Evolutionary conservation across 331 rosid genomes (phyloP).

Genomic region (Quercus lobata): DNA sequence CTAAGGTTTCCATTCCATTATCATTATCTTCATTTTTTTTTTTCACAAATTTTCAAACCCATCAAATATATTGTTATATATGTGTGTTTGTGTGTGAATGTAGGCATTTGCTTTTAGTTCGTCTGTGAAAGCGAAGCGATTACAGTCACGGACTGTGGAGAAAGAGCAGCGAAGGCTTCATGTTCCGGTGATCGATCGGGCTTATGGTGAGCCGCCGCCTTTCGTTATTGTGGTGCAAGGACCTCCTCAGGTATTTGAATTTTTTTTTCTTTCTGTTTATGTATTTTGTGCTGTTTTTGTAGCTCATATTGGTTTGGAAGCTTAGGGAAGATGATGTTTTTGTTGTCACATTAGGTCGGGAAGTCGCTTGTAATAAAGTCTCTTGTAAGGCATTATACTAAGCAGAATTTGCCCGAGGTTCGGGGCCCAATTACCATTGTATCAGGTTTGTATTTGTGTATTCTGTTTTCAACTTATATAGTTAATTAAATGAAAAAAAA

Average conservation of each 20-base stretch:
- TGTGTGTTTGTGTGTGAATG: not conserved
- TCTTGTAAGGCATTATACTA: constrained; percentile 78
- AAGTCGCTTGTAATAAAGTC: constrained; percentile 83
- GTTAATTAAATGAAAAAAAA: not conserved
- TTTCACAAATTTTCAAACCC: not conserved
- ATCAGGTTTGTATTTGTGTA: constrained; percentile 51
- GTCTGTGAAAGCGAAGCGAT: constrained; percentile 66
- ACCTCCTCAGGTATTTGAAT: constrained; percentile 65
- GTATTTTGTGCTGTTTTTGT: too few species aligned
- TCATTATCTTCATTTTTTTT: not conserved
- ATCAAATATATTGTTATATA: not conserved
- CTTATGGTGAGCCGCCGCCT: constrained; percentile 80
- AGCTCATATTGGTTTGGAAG: too few species aligned
- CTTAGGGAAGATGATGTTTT: too few species aligned
- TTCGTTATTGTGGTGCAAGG: constrained; percentile 87
- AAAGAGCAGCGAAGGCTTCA: constrained; percentile 96
- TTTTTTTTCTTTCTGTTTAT: too few species aligned
- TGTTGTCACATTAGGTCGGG: constrained; percentile 55
- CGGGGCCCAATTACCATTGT: constrained; percentile 89
- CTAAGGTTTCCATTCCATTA: constrained; percentile 35
- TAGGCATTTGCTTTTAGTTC: constrained; percentile 80
- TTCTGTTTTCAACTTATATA: not conserved
- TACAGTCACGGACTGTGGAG: constrained; percentile 84
- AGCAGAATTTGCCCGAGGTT: constrained; percentile 80
- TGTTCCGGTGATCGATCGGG: constrained; percentile 65